These are phyloP conservation scores for Mycena crocata DNA, from an alignment of 768 basidiomycete species.

Conservation along the genomic window DNA sequence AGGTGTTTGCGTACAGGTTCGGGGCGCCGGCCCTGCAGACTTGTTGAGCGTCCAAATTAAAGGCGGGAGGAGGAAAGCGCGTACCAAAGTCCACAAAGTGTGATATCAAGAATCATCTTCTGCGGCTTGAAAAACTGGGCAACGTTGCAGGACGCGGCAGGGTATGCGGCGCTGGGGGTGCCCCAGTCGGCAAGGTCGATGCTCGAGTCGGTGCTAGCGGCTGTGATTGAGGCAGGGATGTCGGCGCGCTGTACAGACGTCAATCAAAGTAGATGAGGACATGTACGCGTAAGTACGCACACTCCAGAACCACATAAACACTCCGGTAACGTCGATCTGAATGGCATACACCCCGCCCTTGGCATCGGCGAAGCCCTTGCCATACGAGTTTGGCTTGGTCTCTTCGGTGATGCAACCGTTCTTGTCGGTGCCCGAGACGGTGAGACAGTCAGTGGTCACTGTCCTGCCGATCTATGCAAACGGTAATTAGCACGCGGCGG, in stretches of 20 bases:
- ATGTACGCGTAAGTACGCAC: slow-evolving; percentile 37
- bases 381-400: slow-evolving; percentile 53
- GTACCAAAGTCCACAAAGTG: slow-evolving; percentile 52
- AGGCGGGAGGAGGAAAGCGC: not conserved
- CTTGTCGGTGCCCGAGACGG: slow-evolving; percentile 27
- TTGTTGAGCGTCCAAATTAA: not conserved
- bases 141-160: slow-evolving; percentile 54
- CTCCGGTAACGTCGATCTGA: slow-evolving; percentile 69
- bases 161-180: slow-evolving; percentile 53
- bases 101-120: slow-evolving; percentile 64
- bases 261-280: not conserved
- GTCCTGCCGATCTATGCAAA: not conserved
- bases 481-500: not conserved
- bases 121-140: slow-evolving; percentile 56
- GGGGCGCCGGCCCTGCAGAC: slow-evolving; percentile 41
- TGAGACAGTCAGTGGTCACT: slow-evolving; percentile 42
- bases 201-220: slow-evolving; percentile 31
- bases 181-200: slow-evolving; percentile 56
- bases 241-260: not conserved
- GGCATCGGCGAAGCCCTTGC: slow-evolving; percentile 58
- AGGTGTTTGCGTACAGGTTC: not conserved
- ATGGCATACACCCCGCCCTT: slow-evolving; percentile 72
- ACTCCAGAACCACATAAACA: slow-evolving; percentile 41
- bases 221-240: slow-evolving; percentile 28
- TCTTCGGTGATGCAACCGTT: slow-evolving; percentile 59